Evolutionary conservation across 2,329 filamentous ascomycete genomes (phyloP), one percentile per base, ranked within the genome.

Genomic region (Apiospora marii): DNA sequence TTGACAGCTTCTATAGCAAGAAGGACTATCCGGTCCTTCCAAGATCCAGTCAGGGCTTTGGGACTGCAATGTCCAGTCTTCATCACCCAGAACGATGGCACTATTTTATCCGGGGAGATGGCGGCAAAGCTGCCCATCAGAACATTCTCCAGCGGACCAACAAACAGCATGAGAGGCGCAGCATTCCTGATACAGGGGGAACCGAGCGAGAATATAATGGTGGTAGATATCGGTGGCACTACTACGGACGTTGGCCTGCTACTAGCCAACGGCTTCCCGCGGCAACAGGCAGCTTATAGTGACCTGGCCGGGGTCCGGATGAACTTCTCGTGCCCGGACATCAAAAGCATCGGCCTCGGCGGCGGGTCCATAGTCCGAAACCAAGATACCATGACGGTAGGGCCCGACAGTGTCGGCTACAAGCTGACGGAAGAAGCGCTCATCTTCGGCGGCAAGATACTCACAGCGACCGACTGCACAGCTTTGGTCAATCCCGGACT

Each of bases 201-300:
- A 30, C 70, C 77, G 19, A 75, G 80, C 2, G 81, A 85, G 71
- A 80, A 83, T 0, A 81, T 86, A 75, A 88, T 92, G 82, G 90
- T 92, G 0, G 87, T 92, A 1, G 91, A 93, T 76, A 88, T 93
- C 70, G 91, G 91, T 0, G 91, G 91, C 3, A 93, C 91, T 0
- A 92, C 91, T 0, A 88, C 90, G 0, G 91, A 92, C 75, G 88
- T 92, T 14, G 90, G 91, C 0, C 80, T 91, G 0, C 79, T 93
- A 4, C 84, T 90, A 8, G 84, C 87, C 0, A 92, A 88, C 68
- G 91, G 91, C 0, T 91, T 92, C 69, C 91, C 91, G 0, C 84
- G 90, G 44, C 89, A 92, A 78, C 87, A 89, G 69, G 88, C 90
- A 6, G 89, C 90, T 0, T 92, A 90, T 74, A 90, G 88, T 46